Percentiles rank a stretch among this genome's conserved stretches.
Conservation (phyloP, 2,329 filamentous ascomycete species). For the Trichophyton verrucosum region DNA sequence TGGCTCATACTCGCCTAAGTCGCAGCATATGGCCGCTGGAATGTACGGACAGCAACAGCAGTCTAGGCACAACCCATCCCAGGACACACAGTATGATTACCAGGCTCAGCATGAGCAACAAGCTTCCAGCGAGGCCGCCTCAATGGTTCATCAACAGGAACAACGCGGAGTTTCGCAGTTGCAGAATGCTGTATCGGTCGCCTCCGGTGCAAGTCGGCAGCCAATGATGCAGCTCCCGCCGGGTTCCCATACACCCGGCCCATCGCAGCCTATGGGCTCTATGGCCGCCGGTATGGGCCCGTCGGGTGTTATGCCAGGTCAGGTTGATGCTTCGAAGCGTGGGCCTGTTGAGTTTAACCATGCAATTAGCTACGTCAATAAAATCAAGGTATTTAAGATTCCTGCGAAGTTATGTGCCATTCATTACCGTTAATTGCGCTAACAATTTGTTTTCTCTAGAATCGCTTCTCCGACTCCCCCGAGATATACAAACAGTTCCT, state of each 20-base stretch:
- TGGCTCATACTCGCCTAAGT: slow-evolving; percentile 32
- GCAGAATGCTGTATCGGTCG: slow-evolving; percentile 52
- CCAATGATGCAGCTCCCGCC: slow-evolving; percentile 37
- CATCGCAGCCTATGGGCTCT: slow-evolving; percentile 43
- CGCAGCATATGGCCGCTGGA: slow-evolving; percentile 24
- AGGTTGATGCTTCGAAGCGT: slow-evolving; percentile 58
- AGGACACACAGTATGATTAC: slow-evolving; percentile 33
- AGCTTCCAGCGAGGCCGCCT: slow-evolving; percentile 30
- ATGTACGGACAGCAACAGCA: slow-evolving; percentile 24
- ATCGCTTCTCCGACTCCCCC: slow-evolving; percentile 88
- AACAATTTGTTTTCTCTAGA: slow-evolving; percentile 41
- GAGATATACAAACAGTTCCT: slow-evolving; percentile 99
- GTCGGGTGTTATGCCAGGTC: slow-evolving; percentile 43
- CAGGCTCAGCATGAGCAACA: slow-evolving; percentile 35
- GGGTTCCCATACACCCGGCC: slow-evolving; percentile 31
- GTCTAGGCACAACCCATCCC: slow-evolving; percentile 26
- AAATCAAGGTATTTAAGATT: slow-evolving; percentile 71
- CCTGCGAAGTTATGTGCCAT: not conserved
- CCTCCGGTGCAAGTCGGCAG: slow-evolving; percentile 38
- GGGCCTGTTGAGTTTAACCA: slow-evolving; percentile 98
- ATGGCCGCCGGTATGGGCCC: slow-evolving; percentile 49
- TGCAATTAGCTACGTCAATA: slow-evolving; percentile 98
- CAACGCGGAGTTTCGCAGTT: slow-evolving; percentile 54
- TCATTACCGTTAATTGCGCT: not conserved
- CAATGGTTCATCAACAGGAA: slow-evolving; percentile 48